Percentiles rank a stretch among this genome's conserved stretches.
phyloP scores from a whole-genome alignment of 306 rosid species.

The Hippophae tibetana region DNA sequence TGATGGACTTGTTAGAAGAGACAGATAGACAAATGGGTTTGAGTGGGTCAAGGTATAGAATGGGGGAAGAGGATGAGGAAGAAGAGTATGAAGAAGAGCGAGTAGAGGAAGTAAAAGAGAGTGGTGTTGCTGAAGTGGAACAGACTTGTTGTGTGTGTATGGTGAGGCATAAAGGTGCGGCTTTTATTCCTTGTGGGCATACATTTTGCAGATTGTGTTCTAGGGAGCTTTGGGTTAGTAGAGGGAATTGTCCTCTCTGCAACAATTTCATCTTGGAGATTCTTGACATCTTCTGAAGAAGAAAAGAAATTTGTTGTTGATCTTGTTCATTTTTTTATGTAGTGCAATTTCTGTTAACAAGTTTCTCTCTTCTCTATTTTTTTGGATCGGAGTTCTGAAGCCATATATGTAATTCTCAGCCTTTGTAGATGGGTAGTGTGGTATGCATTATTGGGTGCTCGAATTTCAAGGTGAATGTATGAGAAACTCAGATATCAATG shows the following conservation, averaged over 20 bases:
- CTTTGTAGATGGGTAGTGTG: not conserved
- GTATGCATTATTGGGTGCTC: slow-evolving; percentile 3
- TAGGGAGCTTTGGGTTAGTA: slow-evolving; percentile 56
- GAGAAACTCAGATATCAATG: slow-evolving; percentile 1
- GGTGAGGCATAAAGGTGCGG: slow-evolving; percentile 67
- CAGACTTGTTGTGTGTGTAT: slow-evolving; percentile 69
- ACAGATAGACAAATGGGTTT: slow-evolving; percentile 62
- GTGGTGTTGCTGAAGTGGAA: slow-evolving; percentile 27
- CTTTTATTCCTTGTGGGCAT: slow-evolving; percentile 63
- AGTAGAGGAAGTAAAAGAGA: slow-evolving; percentile 5
- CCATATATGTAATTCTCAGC: not conserved
- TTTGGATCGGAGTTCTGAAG: not conserved
- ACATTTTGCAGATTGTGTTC: slow-evolving; percentile 80
- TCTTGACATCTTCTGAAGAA: slow-evolving; percentile 57
- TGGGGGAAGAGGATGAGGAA: slow-evolving; percentile 35
- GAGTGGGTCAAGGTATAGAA: slow-evolving; percentile 35
- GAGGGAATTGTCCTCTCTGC: slow-evolving; percentile 80
- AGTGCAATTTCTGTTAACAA: not conserved
- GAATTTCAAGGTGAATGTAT: slow-evolving; percentile 2
- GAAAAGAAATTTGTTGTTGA: not conserved
- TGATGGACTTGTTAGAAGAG: slow-evolving; percentile 81
- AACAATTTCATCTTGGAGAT: slow-evolving; percentile 66
- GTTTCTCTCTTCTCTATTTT: not conserved
- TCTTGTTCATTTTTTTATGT: too few species aligned
- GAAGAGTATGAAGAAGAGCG: slow-evolving; percentile 14